Percentiles rank a stretch among this genome's conserved stretches.
These are phyloP conservation scores for Leishmania amazonensis DNA, from an alignment of 208 protist genomes.

Conservation along the genomic window DNA sequence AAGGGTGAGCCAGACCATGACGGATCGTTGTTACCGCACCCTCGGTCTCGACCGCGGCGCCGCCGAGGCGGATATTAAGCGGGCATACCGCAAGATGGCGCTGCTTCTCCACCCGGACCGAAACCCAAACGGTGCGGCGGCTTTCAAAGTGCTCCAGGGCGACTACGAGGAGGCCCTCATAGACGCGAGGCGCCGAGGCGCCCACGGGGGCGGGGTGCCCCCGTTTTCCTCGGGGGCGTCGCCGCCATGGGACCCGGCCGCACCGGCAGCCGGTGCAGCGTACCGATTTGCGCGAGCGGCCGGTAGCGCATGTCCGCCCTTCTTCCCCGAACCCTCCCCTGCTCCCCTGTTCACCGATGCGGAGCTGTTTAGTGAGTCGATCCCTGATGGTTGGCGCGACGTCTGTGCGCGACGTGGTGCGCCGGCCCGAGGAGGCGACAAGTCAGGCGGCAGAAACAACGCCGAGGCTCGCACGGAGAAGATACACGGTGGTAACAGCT, in stretches of 20 bases:
- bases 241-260: background rate
- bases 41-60: slow-evolving; percentile 81
- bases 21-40: slow-evolving; percentile 38
- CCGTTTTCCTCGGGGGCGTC: background rate
- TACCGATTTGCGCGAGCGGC: slow-evolving; percentile 33
- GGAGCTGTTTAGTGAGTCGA: slow-evolving; percentile 58
- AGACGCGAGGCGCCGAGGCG: slow-evolving; percentile 42
- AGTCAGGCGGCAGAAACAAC: background rate
- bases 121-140: slow-evolving; percentile 81
- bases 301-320: background rate
- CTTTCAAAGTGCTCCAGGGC: slow-evolving; percentile 84
- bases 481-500: background rate
- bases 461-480: background rate
- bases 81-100: slow-evolving; percentile 92
- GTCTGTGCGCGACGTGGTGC: slow-evolving; percentile 17
- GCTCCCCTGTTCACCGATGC: slow-evolving; percentile 52
- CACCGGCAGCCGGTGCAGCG: slow-evolving; percentile 24
- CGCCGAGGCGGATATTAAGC: slow-evolving; percentile 82
- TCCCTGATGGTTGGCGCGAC: slow-evolving; percentile 45
- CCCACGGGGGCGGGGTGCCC: slow-evolving; percentile 5
- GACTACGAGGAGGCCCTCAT: slow-evolving; percentile 96
- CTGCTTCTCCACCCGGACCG: slow-evolving; percentile 95
- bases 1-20: background rate
- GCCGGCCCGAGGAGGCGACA: background rate
- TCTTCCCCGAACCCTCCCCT: slow-evolving; percentile 4